A percentile compares a stretch with the other conserved stretches of the same genome.
Evolutionary conservation across 2,329 filamentous ascomycete species (phyloP).

Genomic region (Xylogone sp.): DNA sequence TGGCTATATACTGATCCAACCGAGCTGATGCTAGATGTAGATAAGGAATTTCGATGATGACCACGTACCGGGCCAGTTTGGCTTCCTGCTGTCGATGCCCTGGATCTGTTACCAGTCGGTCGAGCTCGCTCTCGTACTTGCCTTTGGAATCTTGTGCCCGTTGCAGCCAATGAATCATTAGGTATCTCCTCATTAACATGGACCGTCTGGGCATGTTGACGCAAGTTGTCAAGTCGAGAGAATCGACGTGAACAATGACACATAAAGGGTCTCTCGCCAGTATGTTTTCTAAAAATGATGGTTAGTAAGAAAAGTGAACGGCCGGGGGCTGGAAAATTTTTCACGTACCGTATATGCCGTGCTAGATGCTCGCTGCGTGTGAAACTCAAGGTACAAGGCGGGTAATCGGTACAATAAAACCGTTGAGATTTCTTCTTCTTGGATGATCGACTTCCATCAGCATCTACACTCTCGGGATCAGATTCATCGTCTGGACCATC

Average conservation of each 20-base stretch:
- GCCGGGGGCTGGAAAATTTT: slow-evolving; percentile 6
- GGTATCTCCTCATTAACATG: slow-evolving; percentile 98
- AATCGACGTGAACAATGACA: slow-evolving; percentile 94
- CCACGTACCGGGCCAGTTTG: slow-evolving; percentile 68
- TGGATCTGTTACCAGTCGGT: slow-evolving; percentile 66
- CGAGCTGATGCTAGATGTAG: slow-evolving; percentile 81
- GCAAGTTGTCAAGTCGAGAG: slow-evolving; percentile 88
- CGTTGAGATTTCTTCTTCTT: slow-evolving; percentile 97
- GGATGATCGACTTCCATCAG: slow-evolving; percentile 63
- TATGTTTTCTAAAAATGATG: slow-evolving; percentile 74
- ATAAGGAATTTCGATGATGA: slow-evolving; percentile 78
- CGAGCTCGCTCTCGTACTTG: slow-evolving; percentile 85
- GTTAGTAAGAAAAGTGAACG: too few relatives aligned
- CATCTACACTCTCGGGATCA: slow-evolving; percentile 61
- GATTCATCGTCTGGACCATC: slow-evolving; percentile 61
- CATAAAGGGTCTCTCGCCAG: slow-evolving; percentile 92
- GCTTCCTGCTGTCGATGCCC: slow-evolving; percentile 75
- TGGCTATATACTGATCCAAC: slow-evolving; percentile 49
- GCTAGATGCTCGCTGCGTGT: slow-evolving; percentile 94
- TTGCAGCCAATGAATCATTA: slow-evolving; percentile 86
- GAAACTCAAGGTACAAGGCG: slow-evolving; percentile 90
- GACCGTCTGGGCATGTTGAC: slow-evolving; percentile 96
- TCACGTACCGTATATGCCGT: slow-evolving; percentile 77
- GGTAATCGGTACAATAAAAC: slow-evolving; percentile 95
- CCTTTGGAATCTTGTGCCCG: slow-evolving; percentile 85